These are phyloP conservation scores for Mucor mucedo DNA, from an alignment of 371 early-diverging fungal genomes.

Conservation along the genomic window DNA sequence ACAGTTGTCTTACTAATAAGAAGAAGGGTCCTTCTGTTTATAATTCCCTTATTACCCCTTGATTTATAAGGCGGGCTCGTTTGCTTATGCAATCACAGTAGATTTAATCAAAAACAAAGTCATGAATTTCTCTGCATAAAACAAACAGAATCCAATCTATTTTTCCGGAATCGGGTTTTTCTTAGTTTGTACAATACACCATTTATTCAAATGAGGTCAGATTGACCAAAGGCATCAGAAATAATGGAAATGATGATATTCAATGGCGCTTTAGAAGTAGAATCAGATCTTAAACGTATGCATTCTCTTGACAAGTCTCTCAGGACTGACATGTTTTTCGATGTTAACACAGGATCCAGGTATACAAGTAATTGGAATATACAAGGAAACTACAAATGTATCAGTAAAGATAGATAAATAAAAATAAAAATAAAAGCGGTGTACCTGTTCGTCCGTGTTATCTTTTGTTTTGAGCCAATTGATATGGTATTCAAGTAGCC, in stretches of 20 bases:
- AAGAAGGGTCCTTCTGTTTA: too few relatives aligned
- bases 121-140: too few relatives aligned
- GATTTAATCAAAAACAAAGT: too few relatives aligned
- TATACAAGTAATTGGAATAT: slow-evolving; percentile 40
- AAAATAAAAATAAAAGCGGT: not conserved
- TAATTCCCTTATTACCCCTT: too few relatives aligned
- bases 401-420: not conserved
- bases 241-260: slow-evolving; percentile 51
- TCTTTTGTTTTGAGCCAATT: slow-evolving; percentile 37
- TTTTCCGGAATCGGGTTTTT: too few relatives aligned
- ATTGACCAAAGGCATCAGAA: slow-evolving; percentile 41
- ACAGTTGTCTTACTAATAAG: too few relatives aligned
- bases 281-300: slow-evolving; percentile 28
- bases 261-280: slow-evolving; percentile 27
- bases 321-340: slow-evolving; percentile 36
- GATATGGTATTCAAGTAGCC: slow-evolving; percentile 27
- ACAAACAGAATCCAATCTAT: too few relatives aligned
- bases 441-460: slow-evolving; percentile 23
- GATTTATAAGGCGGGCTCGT: too few relatives aligned
- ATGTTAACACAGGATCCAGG: slow-evolving; percentile 50
- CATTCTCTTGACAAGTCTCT: slow-evolving; percentile 43
- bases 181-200: too few relatives aligned
- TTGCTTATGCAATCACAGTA: too few relatives aligned
- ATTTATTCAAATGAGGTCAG: slow-evolving; percentile 30
- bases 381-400: slow-evolving; percentile 30